These are phyloP conservation scores for Periglandula ipomoeae DNA, from an alignment of 2,329 filamentous ascomycete species.

Conservation along the genomic window DNA sequence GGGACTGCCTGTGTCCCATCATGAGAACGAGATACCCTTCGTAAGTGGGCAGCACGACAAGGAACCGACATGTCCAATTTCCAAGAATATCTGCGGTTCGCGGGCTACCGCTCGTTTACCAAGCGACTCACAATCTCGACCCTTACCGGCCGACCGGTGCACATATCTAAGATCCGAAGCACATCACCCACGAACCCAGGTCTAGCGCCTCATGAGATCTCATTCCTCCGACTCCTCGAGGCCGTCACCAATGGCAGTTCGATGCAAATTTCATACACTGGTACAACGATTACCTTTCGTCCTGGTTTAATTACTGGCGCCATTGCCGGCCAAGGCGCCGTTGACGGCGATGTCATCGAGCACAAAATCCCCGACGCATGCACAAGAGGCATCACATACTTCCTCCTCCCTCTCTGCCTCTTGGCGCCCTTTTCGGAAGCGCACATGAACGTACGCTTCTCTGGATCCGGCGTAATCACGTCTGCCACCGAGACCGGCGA, in stretches of 20 bases:
- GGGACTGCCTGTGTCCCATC: neutral
- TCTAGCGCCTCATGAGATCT: conserved; percentile 86
- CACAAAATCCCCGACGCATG: conserved; percentile 73
- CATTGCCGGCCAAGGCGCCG: conserved; percentile 64
- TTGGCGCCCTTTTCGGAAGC: conserved; percentile 90
- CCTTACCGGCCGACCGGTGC: conserved; percentile 78
- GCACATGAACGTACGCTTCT: conserved; percentile 82
- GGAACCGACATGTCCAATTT: conserved; percentile 26
- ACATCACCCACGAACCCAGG: conserved; percentile 79
- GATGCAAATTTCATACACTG: conserved; percentile 93
- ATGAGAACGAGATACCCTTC: neutral
- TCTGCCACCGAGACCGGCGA: conserved; percentile 75
- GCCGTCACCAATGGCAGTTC: conserved; percentile 89
- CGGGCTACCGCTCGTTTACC: conserved; percentile 72
- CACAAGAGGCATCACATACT: conserved; percentile 80
- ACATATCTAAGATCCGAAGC: conserved; percentile 89
- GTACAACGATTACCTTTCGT: conserved; percentile 84
- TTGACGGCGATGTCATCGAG: conserved; percentile 62
- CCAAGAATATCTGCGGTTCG: conserved; percentile 62
- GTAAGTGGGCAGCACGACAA: neutral
- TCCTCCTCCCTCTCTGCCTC: conserved; percentile 79
- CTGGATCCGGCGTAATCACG: conserved; percentile 87
- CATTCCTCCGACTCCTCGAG: conserved; percentile 89
- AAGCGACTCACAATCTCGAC: conserved; percentile 84
- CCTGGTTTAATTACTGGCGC: conserved; percentile 88